phyloP scores from a whole-genome alignment of 441 rosid species.

The Arabidopsis lyrata region DNA sequence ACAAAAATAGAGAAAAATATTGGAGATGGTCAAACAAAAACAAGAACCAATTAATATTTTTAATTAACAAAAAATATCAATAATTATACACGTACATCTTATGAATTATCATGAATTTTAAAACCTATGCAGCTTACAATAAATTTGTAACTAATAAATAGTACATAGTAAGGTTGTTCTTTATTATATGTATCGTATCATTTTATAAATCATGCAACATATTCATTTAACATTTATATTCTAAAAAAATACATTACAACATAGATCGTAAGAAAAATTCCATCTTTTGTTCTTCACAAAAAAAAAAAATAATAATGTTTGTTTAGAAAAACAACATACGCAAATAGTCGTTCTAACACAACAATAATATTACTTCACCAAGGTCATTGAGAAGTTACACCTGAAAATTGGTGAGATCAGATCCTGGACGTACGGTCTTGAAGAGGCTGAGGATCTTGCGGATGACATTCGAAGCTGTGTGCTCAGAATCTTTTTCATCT shows the following conservation, averaged over 20 bases:
- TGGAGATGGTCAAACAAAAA: neutral
- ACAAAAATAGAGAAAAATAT: too few relatives aligned
- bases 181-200: neutral
- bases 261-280: neutral
- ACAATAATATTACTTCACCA: neutral
- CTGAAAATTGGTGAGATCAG: conserved; percentile 75
- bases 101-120: neutral
- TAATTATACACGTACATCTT: neutral
- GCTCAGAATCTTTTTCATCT: conserved; percentile 54
- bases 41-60: neutral
- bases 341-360: neutral
- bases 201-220: neutral
- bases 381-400: neutral
- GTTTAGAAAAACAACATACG: neutral
- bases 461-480: conserved; percentile 60
- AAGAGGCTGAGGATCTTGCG: conserved; percentile 66
- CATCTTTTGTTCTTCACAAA: neutral
- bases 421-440: conserved; percentile 67
- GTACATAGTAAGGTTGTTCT: neutral
- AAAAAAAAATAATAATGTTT: neutral
- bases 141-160: neutral
- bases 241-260: too few relatives aligned
- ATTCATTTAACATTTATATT: neutral
- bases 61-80: neutral
- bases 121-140: neutral